Evolutionary conservation across 73 alveolate genomes (phyloP).

Genomic region (Stentor roeselii): DNA sequence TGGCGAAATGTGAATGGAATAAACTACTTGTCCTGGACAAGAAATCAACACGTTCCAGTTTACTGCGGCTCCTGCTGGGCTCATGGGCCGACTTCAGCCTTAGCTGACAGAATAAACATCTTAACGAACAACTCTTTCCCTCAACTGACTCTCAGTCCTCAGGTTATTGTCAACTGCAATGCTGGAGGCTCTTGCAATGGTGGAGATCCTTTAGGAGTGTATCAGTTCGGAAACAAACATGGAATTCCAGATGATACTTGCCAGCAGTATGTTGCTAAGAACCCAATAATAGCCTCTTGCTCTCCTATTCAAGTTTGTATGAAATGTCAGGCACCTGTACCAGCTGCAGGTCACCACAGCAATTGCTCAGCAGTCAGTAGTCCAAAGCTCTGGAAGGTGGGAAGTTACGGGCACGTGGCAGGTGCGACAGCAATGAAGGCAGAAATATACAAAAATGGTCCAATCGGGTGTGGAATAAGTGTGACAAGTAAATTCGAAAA

Average conservation of each 20-base stretch:
- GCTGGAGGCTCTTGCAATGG: constrained; percentile 91
- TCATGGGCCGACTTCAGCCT: constrained; percentile 74
- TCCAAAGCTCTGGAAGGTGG: constrained; percentile 46
- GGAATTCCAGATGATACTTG: constrained; percentile 74
- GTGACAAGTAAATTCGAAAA: constrained; percentile 54
- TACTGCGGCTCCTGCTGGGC: constrained; percentile 89
- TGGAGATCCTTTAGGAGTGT: constrained; percentile 70
- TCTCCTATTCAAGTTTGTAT: constrained; percentile 30
- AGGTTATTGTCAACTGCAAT: constrained; percentile 69
- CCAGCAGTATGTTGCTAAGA: constrained; percentile 61
- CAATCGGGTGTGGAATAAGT: constrained; percentile 68
- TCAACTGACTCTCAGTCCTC: constrained; percentile 59
- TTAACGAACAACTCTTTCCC: constrained; percentile 47
- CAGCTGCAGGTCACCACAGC: constrained; percentile 30
- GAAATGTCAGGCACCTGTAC: constrained; percentile 23
- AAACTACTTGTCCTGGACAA: constrained; percentile 68
- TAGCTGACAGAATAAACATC: constrained; percentile 83
- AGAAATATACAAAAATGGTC: constrained; percentile 79
- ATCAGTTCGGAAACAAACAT: constrained; percentile 47
- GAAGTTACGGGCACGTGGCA: constrained; percentile 49
- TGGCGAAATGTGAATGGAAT: constrained; percentile 68
- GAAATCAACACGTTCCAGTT: constrained; percentile 71
- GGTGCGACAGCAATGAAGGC: constrained; percentile 75
- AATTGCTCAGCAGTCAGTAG: constrained; percentile 64
- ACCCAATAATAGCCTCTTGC: constrained; percentile 43